Evolutionary conservation across 2,329 filamentous ascomycete genomes (phyloP).

Genomic region (Aspergillus amoenus): DNA sequence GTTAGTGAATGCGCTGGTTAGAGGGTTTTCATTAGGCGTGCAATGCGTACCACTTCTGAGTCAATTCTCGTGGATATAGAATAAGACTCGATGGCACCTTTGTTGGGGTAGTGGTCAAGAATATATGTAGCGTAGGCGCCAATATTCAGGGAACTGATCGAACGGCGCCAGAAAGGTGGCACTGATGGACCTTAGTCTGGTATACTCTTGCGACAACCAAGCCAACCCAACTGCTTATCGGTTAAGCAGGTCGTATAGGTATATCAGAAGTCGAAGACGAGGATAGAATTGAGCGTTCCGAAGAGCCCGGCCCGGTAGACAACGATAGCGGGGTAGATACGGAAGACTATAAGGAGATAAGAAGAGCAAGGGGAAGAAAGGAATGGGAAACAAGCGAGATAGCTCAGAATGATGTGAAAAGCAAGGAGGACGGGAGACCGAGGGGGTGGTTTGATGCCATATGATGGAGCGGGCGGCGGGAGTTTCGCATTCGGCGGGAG

Average conservation of each 20-base stretch:
- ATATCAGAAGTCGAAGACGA: not conserved
- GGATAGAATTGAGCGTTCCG: not conserved
- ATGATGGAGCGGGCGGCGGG: slow-evolving; percentile 22
- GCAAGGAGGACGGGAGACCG: slow-evolving; percentile 17
- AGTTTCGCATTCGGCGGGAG: slow-evolving; percentile 21
- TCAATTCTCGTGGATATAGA: slow-evolving; percentile 1
- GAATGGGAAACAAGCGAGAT: slow-evolving; percentile 15
- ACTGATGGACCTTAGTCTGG: not conserved
- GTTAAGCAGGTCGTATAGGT: slow-evolving; percentile 23
- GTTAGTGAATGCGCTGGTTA: slow-evolving; percentile 14
- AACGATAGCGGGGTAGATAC: slow-evolving; percentile 6
- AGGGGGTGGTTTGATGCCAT: slow-evolving; percentile 25
- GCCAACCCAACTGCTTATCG: slow-evolving; percentile 24
- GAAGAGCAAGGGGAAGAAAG: slow-evolving; percentile 17
- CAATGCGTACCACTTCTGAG: slow-evolving; percentile 28
- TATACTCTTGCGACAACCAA: slow-evolving; percentile 1
- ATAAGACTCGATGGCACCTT: not conserved
- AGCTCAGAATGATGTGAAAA: slow-evolving; percentile 15
- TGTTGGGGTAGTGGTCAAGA: not conserved
- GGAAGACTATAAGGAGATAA: slow-evolving; percentile 9
- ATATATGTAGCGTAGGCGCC: not conserved
- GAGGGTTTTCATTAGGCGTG: slow-evolving; percentile 13
- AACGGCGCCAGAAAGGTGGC: not conserved
- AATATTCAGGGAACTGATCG: not conserved
- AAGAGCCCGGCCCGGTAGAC: slow-evolving; percentile 4